Percentiles rank a stretch among this genome's conserved stretches.
phyloP scores from a whole-genome alignment of 2,329 filamentous ascomycete species.

The Aspergillus sp. region DNA sequence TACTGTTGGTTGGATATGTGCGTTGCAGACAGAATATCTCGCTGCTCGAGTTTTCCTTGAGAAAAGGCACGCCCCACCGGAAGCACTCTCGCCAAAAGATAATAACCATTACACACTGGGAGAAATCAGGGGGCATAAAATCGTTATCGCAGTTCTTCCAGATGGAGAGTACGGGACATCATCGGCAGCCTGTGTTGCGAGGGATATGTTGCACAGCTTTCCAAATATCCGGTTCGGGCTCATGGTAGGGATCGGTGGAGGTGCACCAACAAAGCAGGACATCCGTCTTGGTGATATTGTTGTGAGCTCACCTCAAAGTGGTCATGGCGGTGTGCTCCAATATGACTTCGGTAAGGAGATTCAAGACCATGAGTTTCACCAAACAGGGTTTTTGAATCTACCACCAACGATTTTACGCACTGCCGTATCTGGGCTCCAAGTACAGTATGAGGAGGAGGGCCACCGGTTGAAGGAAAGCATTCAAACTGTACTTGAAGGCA shows the following conservation, averaged over 20 bases:
- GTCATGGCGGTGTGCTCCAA: conserved; percentile 15
- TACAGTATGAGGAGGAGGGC: conserved; percentile 9
- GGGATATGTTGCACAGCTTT: conserved; percentile 2
- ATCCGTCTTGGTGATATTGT: conserved; percentile 1
- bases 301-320: not conserved
- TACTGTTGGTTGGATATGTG: conserved; percentile 49
- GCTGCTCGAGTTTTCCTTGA: conserved; percentile 44
- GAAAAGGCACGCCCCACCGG: conserved; percentile 31
- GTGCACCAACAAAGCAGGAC: not conserved
- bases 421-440: conserved; percentile 14
- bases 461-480: conserved; percentile 6
- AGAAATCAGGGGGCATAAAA: conserved; percentile 26
- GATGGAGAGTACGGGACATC: not conserved
- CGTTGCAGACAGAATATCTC: conserved; percentile 36
- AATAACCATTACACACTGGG: conserved; percentile 33
- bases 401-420: conserved; percentile 14
- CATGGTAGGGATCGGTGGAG: not conserved
- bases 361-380: conserved; percentile 14
- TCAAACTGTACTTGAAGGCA: not conserved
- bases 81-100: conserved; percentile 16
- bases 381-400: conserved; percentile 17
- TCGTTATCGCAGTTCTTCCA: conserved; percentile 1
- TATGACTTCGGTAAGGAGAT: conserved; percentile 22
- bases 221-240: not conserved
- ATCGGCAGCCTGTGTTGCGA: not conserved